Percentiles rank a stretch among this genome's conserved stretches.
These are phyloP conservation scores for Trichocomaceae sp. DNA, from an alignment of 2,329 filamentous ascomycete genomes.

Conservation along the genomic window DNA sequence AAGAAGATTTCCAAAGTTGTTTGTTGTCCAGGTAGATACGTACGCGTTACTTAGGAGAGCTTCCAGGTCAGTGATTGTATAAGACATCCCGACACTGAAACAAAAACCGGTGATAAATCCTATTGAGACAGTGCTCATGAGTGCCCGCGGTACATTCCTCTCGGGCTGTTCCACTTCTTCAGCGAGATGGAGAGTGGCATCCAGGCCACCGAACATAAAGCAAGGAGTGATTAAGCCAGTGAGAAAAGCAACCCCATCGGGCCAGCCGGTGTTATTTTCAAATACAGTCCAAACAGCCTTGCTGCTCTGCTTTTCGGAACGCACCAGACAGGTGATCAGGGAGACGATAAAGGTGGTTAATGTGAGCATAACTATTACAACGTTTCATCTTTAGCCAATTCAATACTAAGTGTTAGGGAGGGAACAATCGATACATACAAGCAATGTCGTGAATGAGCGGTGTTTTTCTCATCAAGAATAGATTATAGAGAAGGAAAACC, in stretches of 20 bases:
- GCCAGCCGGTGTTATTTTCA: slow-evolving; percentile 48
- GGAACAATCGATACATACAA: not conserved
- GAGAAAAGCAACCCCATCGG: slow-evolving; percentile 46
- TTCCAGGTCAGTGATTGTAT: too few relatives aligned
- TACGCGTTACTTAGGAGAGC: too few relatives aligned
- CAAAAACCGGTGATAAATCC: slow-evolving; percentile 42
- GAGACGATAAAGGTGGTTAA: slow-evolving; percentile 44
- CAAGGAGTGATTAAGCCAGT: slow-evolving; percentile 48
- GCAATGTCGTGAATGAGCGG: not conserved
- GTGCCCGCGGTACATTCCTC: slow-evolving; percentile 45
- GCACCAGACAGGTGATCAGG: slow-evolving; percentile 42
- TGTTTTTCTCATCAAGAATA: slow-evolving; percentile 13
- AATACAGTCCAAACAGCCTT: slow-evolving; percentile 37
- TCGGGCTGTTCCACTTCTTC: slow-evolving; percentile 46
- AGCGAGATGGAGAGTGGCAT: slow-evolving; percentile 46
- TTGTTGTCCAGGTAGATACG: too few relatives aligned
- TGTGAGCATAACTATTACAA: slow-evolving; percentile 32
- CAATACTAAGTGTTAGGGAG: slow-evolving; percentile 14
- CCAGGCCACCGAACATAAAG: slow-evolving; percentile 46
- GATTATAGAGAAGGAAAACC: slow-evolving; percentile 43
- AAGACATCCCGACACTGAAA: too few relatives aligned
- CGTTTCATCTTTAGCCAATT: too few relatives aligned
- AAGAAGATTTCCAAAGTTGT: not conserved
- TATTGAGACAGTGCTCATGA: slow-evolving; percentile 45
- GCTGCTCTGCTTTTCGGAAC: slow-evolving; percentile 39